These are phyloP conservation scores for Phytopythium sindhum DNA, from an alignment of 352 stramenopile species.

Conservation along the genomic window DNA sequence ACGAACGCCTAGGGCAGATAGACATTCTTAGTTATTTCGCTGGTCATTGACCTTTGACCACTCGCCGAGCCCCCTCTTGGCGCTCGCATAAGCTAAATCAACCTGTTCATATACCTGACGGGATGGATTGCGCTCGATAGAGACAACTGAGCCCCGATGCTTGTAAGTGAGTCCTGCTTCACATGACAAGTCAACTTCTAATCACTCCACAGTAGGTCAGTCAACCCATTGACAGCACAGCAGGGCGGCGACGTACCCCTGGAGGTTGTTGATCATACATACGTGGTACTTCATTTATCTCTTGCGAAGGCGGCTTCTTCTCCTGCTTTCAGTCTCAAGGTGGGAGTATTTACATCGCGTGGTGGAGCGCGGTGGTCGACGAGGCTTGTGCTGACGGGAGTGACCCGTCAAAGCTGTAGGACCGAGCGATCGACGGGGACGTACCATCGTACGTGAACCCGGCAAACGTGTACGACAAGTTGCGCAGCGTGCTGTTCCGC, in stretches of 20 bases:
- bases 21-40: too few species aligned
- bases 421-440: conserved; percentile 30
- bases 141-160: too few species aligned
- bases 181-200: not conserved
- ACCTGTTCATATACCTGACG: not conserved
- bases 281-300: conserved; percentile 5
- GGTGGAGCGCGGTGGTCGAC: not conserved
- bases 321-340: not conserved
- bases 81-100: too few species aligned
- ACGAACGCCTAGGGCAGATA: too few species aligned
- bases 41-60: too few species aligned
- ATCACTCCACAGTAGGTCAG: not conserved
- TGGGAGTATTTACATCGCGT: not conserved
- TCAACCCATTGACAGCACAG: not conserved
- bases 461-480: conserved; percentile 84
- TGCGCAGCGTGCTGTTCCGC: conserved; percentile 65
- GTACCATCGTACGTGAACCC: conserved; percentile 82
- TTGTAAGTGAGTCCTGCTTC: too few species aligned
- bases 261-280: not conserved
- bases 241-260: not conserved
- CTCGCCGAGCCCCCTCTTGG: too few species aligned
- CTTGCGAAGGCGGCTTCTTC: not conserved
- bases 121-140: not conserved
- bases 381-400: not conserved
- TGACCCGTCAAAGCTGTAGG: conserved; percentile 28